Base-by-base conservation (phyloP, 2,329 filamentous ascomycete species). In the Samsoniella hepiali region DNA sequence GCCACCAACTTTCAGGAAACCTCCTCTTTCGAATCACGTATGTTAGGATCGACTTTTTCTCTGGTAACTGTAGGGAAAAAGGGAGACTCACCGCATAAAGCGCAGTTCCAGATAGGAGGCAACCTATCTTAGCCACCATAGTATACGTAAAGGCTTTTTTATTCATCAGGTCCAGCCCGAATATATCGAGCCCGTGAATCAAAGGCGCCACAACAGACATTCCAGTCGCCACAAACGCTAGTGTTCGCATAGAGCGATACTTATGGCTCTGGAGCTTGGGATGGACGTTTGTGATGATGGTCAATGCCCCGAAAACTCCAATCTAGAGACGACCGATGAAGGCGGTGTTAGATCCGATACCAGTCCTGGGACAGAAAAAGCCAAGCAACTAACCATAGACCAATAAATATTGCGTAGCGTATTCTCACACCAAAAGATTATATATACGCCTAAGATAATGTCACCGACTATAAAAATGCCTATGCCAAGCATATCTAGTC, bases 81-180 rank as follows among this genome's bases (percentile, higher is more conserved):
- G 40, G 53, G 45, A 56, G 22, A 72, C 76, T 74, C 66, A 78
- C 76, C 49, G 70, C 73, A 64, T 78, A 79, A 34, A 77, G 67
- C 10, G 70, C 65, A n/a, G 74, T 74, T 1, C 77, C 76, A 44
- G 69, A 68, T 40, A 75, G 67, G 58, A 78, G 64, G 62, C 77
- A 72, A 11, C 75, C 69, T 13, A 74, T 73, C 63, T 78, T 71
- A 70, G 63, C 68, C 66, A 49, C 22, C 22, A 62, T 45, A 36
- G 63, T 62, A 51, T 69, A 68, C 5, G 64, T 62, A 9, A 68
- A 64, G 8, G 64, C 62, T 65, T 69, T 67, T 66, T 56, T 49
- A 3, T 49, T 67, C 66, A 77, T 75, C 67, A 75, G 71, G 7
- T 63, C 49, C 47, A 75, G 70, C 8, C 75, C 73, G 56, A 77